Conservation (phyloP, 441 rosid species). For the Pelargonium australe region DNA sequence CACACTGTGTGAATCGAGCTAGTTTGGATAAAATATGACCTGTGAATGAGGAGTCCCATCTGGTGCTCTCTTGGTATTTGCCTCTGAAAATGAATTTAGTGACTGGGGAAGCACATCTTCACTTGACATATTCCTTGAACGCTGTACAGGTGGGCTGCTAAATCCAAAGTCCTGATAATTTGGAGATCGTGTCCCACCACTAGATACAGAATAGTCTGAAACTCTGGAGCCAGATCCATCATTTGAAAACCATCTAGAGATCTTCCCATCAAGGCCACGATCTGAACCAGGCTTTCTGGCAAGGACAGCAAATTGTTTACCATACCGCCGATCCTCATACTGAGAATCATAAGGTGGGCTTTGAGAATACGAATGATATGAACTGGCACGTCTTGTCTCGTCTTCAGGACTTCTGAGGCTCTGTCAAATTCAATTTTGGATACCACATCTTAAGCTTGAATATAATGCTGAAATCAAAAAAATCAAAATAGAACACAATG, state of each 20-base stretch:
- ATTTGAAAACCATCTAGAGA: conserved; percentile 72
- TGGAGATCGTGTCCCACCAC: conserved; percentile 72
- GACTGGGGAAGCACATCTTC: conserved; percentile 31
- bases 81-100: conserved; percentile 35
- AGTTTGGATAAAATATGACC: conserved; percentile 33
- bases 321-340: conserved; percentile 82
- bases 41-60: conserved; percentile 43
- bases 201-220: conserved; percentile 73
- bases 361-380: conserved; percentile 95
- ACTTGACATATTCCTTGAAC: conserved; percentile 35
- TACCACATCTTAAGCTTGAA: conserved; percentile 15
- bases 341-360: conserved; percentile 98
- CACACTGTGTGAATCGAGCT: too few relatives aligned
- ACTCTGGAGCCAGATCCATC: conserved; percentile 77
- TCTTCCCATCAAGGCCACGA: conserved; percentile 53
- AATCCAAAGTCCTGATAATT: conserved; percentile 48
- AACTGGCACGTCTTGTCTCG: conserved; percentile 75
- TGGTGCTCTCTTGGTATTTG: conserved; percentile 34
- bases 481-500: conserved; percentile 14
- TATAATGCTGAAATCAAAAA: conserved; percentile 17
- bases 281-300: conserved; percentile 92
- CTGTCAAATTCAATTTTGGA: conserved; percentile 38
- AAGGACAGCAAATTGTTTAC: conserved; percentile 55
- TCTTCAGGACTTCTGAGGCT: conserved; percentile 51
- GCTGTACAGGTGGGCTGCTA: conserved; percentile 60